Percentiles rank a stretch among this genome's conserved stretches.
Evolutionary conservation across 495 filamentous ascomycete genomes (phyloP).

Genomic region (Rusavskia elegans): DNA sequence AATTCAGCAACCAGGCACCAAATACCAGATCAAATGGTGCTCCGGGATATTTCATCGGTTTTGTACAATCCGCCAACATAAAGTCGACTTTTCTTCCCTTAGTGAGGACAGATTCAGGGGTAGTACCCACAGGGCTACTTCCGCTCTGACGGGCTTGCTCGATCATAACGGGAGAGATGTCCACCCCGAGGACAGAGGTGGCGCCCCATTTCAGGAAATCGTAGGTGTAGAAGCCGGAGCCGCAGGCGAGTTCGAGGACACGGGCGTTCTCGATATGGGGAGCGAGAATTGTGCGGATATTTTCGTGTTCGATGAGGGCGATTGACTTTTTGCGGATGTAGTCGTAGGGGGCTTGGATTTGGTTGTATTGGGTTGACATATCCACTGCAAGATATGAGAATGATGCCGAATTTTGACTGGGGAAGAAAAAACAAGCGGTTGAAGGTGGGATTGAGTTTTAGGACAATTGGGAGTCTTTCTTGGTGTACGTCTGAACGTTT

Average conservation of each 20-base stretch:
- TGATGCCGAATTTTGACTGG: no score
- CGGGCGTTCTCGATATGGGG: slow-evolving; percentile 10
- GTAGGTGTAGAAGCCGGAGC: slow-evolving; percentile 14
- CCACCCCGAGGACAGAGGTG: slow-evolving; percentile 16
- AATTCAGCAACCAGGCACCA: slow-evolving; percentile 25
- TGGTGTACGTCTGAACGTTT: no score
- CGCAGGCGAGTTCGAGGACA: slow-evolving; percentile 22
- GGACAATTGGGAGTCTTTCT: no score
- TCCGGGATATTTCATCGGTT: slow-evolving; percentile 8
- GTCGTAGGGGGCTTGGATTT: slow-evolving; percentile 12
- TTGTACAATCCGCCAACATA: slow-evolving; percentile 12
- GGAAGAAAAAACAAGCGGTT: no score
- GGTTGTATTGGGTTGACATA: slow-evolving; percentile 14
- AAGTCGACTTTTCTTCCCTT: slow-evolving; percentile 3
- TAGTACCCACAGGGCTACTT: neutral
- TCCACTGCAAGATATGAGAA: no score
- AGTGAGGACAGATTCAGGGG: no score
- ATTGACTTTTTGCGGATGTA: slow-evolving; percentile 5
- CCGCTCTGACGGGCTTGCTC: slow-evolving; percentile 5
- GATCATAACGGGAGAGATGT: slow-evolving; percentile 20
- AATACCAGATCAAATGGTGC: slow-evolving; percentile 24
- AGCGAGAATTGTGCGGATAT: slow-evolving; percentile 7
- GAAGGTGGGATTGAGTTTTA: no score
- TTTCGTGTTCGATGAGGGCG: slow-evolving; percentile 10
- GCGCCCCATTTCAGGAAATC: slow-evolving; percentile 15